These are phyloP conservation scores for Eimeria tenella DNA, from an alignment of 169 alveolate species.

Conservation along the genomic window DNA sequence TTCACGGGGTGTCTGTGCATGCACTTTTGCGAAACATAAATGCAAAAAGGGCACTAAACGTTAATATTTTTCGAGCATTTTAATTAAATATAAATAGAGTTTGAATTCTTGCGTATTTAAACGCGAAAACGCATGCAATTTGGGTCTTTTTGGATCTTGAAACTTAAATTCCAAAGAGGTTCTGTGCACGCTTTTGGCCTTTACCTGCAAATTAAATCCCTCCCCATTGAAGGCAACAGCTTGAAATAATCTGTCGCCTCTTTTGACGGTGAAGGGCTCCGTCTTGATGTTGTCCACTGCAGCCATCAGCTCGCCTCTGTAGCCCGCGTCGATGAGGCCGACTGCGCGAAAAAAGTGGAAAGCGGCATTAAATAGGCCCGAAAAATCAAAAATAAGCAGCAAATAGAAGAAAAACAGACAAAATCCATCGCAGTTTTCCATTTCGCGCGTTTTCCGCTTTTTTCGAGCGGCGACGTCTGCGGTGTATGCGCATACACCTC, in stretches of 20 bases:
- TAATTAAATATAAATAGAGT: not conserved
- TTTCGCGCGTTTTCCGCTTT: not conserved
- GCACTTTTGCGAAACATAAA: too few species aligned
- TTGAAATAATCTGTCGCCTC: slow-evolving; percentile 92
- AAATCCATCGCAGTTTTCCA: not conserved
- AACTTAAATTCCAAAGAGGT: too few species aligned
- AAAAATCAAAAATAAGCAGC: not conserved
- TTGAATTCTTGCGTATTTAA: not conserved
- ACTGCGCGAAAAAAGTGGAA: slow-evolving; percentile 75
- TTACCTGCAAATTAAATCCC: slow-evolving; percentile 87
- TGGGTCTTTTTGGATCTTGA: too few species aligned
- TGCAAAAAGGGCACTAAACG: too few species aligned
- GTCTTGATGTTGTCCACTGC: slow-evolving; percentile 93
- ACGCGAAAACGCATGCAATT: not conserved
- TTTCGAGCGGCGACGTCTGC: not conserved
- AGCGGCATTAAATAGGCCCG: not conserved
- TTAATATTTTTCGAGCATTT: not conserved
- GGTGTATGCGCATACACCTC: not conserved
- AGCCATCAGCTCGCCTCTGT: slow-evolving; percentile 92
- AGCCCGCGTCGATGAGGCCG: slow-evolving; percentile 94
- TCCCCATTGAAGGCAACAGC: slow-evolving; percentile 93
- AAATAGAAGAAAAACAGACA: not conserved
- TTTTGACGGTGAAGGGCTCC: slow-evolving; percentile 88
- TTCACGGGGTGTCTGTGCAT: not conserved
- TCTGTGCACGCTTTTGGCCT: too few species aligned